phyloP scores from a whole-genome alignment of 345 rosid species.

The Geranium brycei region DNA sequence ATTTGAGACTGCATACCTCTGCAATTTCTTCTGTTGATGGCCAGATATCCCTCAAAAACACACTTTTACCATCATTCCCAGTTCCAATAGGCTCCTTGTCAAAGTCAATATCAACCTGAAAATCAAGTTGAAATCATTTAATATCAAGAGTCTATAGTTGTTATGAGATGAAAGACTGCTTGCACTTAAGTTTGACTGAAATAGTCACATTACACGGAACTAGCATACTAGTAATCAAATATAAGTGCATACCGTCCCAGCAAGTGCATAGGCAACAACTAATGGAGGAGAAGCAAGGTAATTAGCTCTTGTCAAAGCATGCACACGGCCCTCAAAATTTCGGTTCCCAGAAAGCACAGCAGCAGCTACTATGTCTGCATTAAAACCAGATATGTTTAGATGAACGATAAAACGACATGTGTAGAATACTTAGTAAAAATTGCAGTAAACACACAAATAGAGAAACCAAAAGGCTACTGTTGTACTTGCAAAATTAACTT shows the following conservation, averaged over 20 bases:
- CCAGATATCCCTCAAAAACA: conserved; percentile 89
- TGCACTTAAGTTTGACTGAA: background rate
- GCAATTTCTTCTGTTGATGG: conserved; percentile 85
- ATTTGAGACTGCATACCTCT: conserved; percentile 37
- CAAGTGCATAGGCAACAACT: conserved; percentile 97
- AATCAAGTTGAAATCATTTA: conserved; percentile 1
- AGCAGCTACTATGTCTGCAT: conserved; percentile 75
- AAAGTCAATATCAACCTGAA: conserved; percentile 89
- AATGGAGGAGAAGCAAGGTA: conserved; percentile 98
- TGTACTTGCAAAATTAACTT: too few species aligned
- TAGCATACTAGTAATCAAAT: background rate
- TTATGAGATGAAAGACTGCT: background rate
- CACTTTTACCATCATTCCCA: conserved; percentile 68
- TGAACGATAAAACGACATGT: background rate
- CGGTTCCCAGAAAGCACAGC: conserved; percentile 97
- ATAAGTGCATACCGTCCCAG: conserved; percentile 67
- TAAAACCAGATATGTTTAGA: background rate
- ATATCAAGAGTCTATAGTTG: background rate
- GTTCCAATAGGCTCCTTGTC: conserved; percentile 86
- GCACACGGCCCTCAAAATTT: conserved; percentile 98
- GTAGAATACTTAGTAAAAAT: too few species aligned
- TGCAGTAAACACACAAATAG: background rate
- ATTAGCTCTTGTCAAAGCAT: conserved; percentile 93
- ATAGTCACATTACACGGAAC: background rate
- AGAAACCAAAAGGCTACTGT: background rate